Base-by-base conservation (phyloP, 441 rosid genomes). In the Mallotus repandus region DNA sequence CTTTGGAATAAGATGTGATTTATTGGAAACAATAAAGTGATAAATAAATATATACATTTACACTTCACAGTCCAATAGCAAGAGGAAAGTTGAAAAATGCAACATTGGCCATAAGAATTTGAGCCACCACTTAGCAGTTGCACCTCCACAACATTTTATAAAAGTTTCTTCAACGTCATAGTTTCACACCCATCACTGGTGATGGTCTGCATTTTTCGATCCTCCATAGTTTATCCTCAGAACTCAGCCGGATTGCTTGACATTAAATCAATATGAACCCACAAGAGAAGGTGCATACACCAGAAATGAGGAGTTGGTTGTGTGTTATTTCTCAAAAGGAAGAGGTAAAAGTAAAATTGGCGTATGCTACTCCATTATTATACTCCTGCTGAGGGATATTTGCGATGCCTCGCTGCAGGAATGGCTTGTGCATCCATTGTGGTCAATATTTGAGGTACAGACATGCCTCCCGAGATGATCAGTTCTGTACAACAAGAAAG, bases 391-490 rank as follows among this genome's bases (percentile, higher is more conserved):
- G 66, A 54, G n/a, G 68, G 52, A 48, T 11, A 63, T 38, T 72
- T 63, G 21, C 41, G 22, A 18, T 19, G 66, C 49, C 50, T 6
- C 8, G 60, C 9, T 58, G 65, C 43, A 58, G 13, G 59, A 32
- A 15, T 58, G 38, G 60, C 19, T n/a, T n/a, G 85, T 29, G 84
- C 49, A 70, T 89, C 95, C 74, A 89, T 68, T 1, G 95, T 88
- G 11, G 97, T 84, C 45, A 93, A 84, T 70, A 88, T 86, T 77
- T 91, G 97, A 2, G 99, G 99, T 91, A 95, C 90, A 0, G 99
- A 95, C 97, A 95, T 89, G 38, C 99, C 99, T 38, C 98, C 97
- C 0, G 98, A 95, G 48, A 95, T 97, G 10, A 93, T 93, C 49
- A 87, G 84, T 83, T 89, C 91, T 87, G 83, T 75, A 56, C 29